These are phyloP conservation scores for Parsonsia alboflavescens DNA, from an alignment of 257 asterid genomes.

Conservation along the genomic window DNA sequence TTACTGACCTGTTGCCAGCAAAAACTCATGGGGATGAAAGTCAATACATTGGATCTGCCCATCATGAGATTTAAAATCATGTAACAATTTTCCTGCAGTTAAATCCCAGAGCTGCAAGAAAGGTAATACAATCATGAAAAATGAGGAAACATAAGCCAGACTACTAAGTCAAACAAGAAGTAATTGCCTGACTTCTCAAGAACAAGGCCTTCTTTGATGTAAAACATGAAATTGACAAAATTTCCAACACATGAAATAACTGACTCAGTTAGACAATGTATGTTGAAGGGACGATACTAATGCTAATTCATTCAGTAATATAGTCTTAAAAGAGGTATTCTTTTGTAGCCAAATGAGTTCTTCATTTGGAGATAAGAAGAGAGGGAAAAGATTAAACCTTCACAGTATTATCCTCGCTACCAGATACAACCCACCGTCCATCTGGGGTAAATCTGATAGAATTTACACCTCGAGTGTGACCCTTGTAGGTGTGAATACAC, in stretches of 20 bases:
- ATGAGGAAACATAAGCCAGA: background rate
- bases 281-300: background rate
- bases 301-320: background rate
- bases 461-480: conserved; percentile 92
- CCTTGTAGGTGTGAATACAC: conserved; percentile 95
- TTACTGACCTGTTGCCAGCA: conserved; percentile 91
- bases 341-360: background rate
- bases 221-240: background rate
- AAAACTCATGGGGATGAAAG: conserved; percentile 93
- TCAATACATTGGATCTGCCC: conserved; percentile 94
- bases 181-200: background rate
- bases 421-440: conserved; percentile 99
- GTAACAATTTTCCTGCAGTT: conserved; percentile 97
- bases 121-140: conserved; percentile 25
- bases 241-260: background rate
- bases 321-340: background rate
- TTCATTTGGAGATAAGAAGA: background rate
- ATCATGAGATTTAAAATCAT: conserved; percentile 87
- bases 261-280: background rate
- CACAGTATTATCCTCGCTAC: conserved; percentile 96
- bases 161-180: background rate
- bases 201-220: background rate
- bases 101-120: conserved; percentile 91
- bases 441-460: conserved; percentile 95
- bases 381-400: conserved; percentile 49